Conservation (phyloP, 2,329 filamentous ascomycete genomes). For the Fonsecaea multimorphosa region DNA sequence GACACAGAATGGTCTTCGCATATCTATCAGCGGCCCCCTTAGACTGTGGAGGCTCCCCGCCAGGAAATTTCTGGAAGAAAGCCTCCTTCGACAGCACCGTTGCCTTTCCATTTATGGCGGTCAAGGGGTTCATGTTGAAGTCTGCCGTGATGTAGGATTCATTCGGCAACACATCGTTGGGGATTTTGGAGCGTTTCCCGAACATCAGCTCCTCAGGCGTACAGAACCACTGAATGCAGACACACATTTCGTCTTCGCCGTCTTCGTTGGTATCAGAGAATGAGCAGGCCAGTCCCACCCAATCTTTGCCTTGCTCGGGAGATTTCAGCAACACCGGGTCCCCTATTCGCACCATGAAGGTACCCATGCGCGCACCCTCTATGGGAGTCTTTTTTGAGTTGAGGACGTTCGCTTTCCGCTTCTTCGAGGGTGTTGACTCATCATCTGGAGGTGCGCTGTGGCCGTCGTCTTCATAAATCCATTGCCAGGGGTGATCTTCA, state of each 20-base stretch:
- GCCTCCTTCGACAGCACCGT: conserved; percentile 73
- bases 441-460: conserved; percentile 19
- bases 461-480: conserved; percentile 67
- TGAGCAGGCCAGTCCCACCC: conserved; percentile 87
- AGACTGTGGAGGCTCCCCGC: conserved; percentile 72
- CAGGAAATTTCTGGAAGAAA: conserved; percentile 74
- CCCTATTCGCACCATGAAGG: conserved; percentile 79
- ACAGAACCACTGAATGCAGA: conserved; percentile 90
- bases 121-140: conserved; percentile 84
- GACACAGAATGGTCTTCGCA: conserved; percentile 88
- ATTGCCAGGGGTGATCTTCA: conserved; percentile 77
- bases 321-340: conserved; percentile 88
- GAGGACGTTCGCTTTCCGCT: conserved; percentile 37
- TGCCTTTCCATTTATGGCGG: conserved; percentile 89
- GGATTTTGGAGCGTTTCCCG: conserved; percentile 64
- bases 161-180: conserved; percentile 80
- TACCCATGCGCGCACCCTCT: conserved; percentile 80
- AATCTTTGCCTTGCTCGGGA: conserved; percentile 83
- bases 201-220: conserved; percentile 79
- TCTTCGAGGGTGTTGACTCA: conserved; percentile 37
- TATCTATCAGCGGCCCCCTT: conserved; percentile 67
- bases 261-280: conserved; percentile 77
- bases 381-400: conserved; percentile 56
- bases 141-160: conserved; percentile 90
- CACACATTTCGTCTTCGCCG: conserved; percentile 72